These are phyloP conservation scores for Cubamyces lactineus DNA, from an alignment of 768 basidiomycete species.

Conservation along the genomic window DNA sequence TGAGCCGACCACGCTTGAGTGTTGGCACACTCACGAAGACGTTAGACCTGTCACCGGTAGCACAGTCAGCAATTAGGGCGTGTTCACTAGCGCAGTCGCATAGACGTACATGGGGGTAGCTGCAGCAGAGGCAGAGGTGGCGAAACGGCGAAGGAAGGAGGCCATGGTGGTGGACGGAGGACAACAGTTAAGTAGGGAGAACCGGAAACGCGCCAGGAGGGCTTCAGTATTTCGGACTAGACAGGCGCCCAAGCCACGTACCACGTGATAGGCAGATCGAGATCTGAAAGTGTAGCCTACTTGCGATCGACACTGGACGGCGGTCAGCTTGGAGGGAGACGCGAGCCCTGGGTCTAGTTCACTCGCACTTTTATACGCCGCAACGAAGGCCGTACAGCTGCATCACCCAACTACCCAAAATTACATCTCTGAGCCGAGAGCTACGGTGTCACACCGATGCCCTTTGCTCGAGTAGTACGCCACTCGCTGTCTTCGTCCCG, in stretches of 20 bases:
- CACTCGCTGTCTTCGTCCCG: constrained; percentile 3
- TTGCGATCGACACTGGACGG: background rate
- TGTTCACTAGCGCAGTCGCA: background rate
- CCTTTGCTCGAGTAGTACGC: too few species aligned
- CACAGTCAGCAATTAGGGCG: background rate
- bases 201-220: background rate
- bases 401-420: too few species aligned
- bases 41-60: constrained; percentile 29
- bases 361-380: background rate
- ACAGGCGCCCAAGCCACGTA: constrained; percentile 1
- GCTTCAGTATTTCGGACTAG: background rate
- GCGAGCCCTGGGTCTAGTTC: background rate
- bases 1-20: background rate
- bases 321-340: background rate
- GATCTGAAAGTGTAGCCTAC: background rate
- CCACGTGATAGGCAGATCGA: constrained; percentile 7
- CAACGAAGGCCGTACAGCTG: background rate
- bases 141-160: constrained; percentile 54
- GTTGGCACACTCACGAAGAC: constrained; percentile 36
- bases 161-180: constrained; percentile 42
- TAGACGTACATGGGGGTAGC: constrained; percentile 26
- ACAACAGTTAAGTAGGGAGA: background rate
- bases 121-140: constrained; percentile 48
- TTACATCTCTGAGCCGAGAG: too few species aligned
- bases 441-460: too few species aligned